Evolutionary conservation across 768 basidiomycete species (phyloP).

Genomic region (Amanita exitialis): DNA sequence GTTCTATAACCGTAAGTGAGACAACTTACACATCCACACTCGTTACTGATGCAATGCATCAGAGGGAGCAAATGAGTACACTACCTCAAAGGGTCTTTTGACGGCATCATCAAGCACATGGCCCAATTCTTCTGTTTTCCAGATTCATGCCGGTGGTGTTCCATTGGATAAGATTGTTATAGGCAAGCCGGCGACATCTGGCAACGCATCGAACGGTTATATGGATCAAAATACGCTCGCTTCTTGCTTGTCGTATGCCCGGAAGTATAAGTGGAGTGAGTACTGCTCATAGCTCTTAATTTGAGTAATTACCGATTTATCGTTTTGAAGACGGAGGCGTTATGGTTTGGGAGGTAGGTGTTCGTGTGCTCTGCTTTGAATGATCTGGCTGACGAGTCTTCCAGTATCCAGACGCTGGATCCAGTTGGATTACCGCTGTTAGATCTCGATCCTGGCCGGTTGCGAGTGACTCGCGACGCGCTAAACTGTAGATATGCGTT

Average conservation of each 20-base stretch:
- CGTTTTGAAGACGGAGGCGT: background rate
- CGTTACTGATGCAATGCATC: background rate
- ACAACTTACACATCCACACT: background rate
- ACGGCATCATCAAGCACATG: constrained; percentile 37
- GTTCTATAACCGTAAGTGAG: constrained; percentile 23
- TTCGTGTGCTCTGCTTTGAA: background rate
- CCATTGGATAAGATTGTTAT: constrained; percentile 49
- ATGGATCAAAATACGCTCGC: constrained; percentile 39
- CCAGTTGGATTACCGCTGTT: background rate
- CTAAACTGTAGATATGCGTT: background rate
- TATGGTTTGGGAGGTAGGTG: background rate
- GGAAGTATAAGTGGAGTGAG: constrained; percentile 45
- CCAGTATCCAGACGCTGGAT: background rate
- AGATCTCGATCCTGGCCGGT: background rate
- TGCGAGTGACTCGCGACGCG: background rate
- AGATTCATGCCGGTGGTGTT: constrained; percentile 41
- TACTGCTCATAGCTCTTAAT: background rate
- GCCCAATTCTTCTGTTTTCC: constrained; percentile 42
- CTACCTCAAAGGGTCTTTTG: constrained; percentile 42
- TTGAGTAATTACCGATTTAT: background rate
- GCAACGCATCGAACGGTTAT: constrained; percentile 40
- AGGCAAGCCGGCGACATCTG: constrained; percentile 42
- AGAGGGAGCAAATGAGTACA: constrained; percentile 46
- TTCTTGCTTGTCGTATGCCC: constrained; percentile 40
- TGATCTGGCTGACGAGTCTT: background rate